A percentile compares a stretch with the other conserved stretches of the same genome.
Evolutionary conservation across 441 rosid species (phyloP).

Genomic region (Eruca vesicaria): DNA sequence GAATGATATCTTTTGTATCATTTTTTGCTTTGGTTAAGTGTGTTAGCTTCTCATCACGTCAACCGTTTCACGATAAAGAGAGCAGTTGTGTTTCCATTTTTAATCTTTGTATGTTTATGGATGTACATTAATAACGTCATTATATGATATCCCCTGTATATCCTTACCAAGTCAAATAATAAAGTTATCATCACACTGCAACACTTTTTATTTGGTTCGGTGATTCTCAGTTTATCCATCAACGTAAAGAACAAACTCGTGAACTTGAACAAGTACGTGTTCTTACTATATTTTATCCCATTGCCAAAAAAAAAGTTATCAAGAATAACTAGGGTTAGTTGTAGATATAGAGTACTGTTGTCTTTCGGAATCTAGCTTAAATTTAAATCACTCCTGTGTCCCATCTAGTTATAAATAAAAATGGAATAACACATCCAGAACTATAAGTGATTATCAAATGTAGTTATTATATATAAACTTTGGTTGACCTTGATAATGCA

Average conservation of each 20-base stretch:
- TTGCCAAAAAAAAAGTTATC: background rate
- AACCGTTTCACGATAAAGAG: conserved; percentile 45
- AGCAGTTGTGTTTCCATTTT: conserved; percentile 56
- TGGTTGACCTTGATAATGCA: conserved; percentile 31
- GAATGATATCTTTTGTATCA: conserved; percentile 19
- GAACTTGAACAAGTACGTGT: background rate
- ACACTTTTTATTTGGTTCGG: conserved; percentile 4
- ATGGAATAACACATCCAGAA: background rate
- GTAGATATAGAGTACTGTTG: background rate
- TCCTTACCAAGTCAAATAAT: conserved; percentile 15
- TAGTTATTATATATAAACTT: conserved; percentile 7
- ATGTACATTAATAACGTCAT: background rate
- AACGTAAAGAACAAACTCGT: background rate
- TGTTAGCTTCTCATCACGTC: conserved; percentile 49
- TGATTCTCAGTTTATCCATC: conserved; percentile 1
- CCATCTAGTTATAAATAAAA: background rate
- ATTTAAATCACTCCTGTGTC: background rate
- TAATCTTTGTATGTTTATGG: background rate
- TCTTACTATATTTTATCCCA: background rate
- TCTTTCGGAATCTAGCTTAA: conserved; percentile 23
- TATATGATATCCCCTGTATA: background rate
- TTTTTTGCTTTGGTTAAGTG: conserved; percentile 39
- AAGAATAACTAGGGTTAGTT: background rate
- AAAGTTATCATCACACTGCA: background rate
- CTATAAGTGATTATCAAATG: conserved; percentile 16